Evolutionary conservation across 306 rosid species (phyloP), one percentile per base, ranked within the genome.

Genomic region (Clitoria ternatea): DNA sequence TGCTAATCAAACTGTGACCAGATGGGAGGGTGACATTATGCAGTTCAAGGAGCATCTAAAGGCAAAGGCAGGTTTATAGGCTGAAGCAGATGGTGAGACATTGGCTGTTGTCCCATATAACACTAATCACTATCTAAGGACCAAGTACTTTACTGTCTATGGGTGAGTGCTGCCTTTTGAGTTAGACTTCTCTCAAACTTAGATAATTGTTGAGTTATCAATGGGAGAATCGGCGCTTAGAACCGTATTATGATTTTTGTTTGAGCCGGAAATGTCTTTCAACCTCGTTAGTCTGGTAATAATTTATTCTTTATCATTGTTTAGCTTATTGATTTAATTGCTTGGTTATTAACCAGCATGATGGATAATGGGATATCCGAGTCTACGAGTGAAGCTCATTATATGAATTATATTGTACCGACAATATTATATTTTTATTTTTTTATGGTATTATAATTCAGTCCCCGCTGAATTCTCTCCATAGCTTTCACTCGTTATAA

Each of bases 11-110:
- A 63, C 85, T 14, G 92, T 94, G 65, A 89, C 97, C 62, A 74
- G 84, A 78, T 94, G 98, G 98, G 89, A 80, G 14, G 97, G 98
- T 60, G 97, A 70, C 75, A 94, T 94, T 26, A 94, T 94, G 97
- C 86, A 85, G 37, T 94, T 94, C 83, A 94, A 94, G 88, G 37
- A 1, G 61, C 98, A 94, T 70, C 87, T 94, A 6, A 94, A 77
- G 87, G 18, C 19, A n/a, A 90, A 88, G 80, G 92, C 97, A 7
- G 97, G 96, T 30, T 68, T 94, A 64, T 75, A 87, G 90, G 81
- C 54, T 88, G 78, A 82, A 69, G 50, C 71, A 14, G 56, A 32
- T 45, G 11, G 52, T 27, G n/a, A 57, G 69, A 7, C 44, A 20
- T 42, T 39, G 26, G 37, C 61, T 27, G 18, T 22, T 59, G 9